Conservation (phyloP, 164 flowering plant species). For the Stephania japonica region DNA sequence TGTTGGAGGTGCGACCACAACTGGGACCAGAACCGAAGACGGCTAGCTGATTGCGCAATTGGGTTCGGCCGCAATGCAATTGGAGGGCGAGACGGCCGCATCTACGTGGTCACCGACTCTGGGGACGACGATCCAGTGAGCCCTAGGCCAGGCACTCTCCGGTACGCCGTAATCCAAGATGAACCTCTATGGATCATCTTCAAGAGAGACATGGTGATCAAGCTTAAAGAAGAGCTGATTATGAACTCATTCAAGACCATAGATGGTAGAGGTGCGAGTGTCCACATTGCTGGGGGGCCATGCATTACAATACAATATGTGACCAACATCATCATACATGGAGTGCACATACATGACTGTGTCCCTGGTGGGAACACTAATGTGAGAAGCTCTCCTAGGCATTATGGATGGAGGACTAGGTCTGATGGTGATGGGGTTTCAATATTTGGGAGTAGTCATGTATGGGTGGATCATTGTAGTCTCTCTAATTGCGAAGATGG, state of each 20-base stretch:
- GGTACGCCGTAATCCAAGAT: constrained; percentile 52
- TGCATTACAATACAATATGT: constrained; percentile 71
- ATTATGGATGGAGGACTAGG: constrained; percentile 52
- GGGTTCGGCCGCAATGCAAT: constrained; percentile 80
- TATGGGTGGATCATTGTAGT: constrained; percentile 75
- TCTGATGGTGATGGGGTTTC: constrained; percentile 84
- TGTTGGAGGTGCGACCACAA: constrained; percentile 81
- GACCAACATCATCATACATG: constrained; percentile 71
- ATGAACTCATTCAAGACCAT: constrained; percentile 79
- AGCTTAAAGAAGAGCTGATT: constrained; percentile 57
- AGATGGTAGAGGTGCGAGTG: constrained; percentile 71
- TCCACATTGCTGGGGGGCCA: constrained; percentile 79
- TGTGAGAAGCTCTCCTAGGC: constrained; percentile 53
- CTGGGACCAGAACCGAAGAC: constrained; percentile 64
- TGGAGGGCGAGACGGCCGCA: constrained; percentile 62
- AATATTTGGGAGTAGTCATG: constrained; percentile 54
- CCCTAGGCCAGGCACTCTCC: constrained; percentile 63
- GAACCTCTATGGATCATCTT: constrained; percentile 79
- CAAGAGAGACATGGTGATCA: constrained; percentile 60
- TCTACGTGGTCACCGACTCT: constrained; percentile 63
- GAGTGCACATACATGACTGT: constrained; percentile 70
- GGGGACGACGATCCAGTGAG: constrained; percentile 51
- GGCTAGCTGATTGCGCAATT: constrained; percentile 63
- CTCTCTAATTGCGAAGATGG: constrained; percentile 66
- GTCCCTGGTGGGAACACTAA: constrained; percentile 50